Evolutionary conservation across 75 land plant genomes (phyloP), one percentile per base, ranked within the genome.

Genomic region (Cryptomeria japonica): DNA sequence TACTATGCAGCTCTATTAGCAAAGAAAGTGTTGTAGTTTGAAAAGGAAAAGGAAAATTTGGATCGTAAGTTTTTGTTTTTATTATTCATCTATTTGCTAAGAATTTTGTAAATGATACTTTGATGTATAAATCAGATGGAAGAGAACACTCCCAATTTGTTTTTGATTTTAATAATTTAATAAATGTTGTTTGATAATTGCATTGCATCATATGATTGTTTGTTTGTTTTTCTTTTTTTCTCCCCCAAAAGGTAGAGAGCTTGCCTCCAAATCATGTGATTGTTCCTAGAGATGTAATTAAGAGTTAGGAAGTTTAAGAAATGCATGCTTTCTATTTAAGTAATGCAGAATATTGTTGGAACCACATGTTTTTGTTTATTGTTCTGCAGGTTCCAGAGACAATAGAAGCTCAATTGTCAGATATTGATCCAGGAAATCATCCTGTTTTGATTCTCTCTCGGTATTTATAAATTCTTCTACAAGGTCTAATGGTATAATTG

Each of bases 361-460:
- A 14, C 44, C 11, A 28, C 84, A 41, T 28, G 8, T 80, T 80
- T 80, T 80, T 80, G n/a, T 47, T n/a, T 80, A 41, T 37, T 84
- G 47, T 61, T 72, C 22, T 85, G 76, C 91, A 97, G 99, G 94
- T 97, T 84, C 99, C 99, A 86, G 92, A 93, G 87, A 89, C 94
- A 87, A 88, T 97, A 86, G 93, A 88, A 64, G 90, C 83, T 44
- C 89, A 88, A 61, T 93, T 91, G 73, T 32, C 73, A 32, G 90
- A 89, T 84, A 28, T 80, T 34, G 95, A 95, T 70, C 89, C 89
- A 84, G 90, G 90, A n/a, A 91, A 91, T 77, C 98, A 98, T 92
- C 99, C 99, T 80, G 96, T 95, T 1, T 89, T 96, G 76, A 15
- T 93, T 39, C 95, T 98, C 79, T 98, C 96, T 47, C 85, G 95